phyloP scores from a whole-genome alignment of 2,329 filamentous ascomycete genomes.

The Colletotrichum sp. region DNA sequence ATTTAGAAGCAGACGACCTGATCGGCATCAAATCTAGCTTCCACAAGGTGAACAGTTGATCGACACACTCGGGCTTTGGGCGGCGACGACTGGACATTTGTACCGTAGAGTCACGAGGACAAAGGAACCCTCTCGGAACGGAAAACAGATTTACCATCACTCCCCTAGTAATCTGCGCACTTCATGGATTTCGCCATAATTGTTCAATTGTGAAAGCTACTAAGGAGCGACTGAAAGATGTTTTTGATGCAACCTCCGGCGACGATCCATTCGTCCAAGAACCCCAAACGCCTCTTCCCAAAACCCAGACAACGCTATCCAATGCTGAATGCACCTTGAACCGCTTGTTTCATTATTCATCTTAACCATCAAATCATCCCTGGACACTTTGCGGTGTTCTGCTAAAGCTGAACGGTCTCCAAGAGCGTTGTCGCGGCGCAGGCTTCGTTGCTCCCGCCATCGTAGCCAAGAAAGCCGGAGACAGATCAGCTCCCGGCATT shows the following conservation, averaged over 20 bases:
- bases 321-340: background rate
- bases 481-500: background rate
- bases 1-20: background rate
- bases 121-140: background rate
- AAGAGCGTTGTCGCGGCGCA: background rate
- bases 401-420: background rate
- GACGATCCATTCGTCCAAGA: background rate
- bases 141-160: background rate
- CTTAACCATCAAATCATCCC: accelerated
- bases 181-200: background rate
- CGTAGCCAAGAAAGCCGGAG: background rate
- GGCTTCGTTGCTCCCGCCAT: background rate
- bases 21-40: background rate
- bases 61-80: background rate
- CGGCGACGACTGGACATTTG: background rate
- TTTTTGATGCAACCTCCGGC: background rate
- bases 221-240: background rate
- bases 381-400: background rate
- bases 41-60: accelerated
- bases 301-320: background rate
- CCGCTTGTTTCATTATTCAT: background rate
- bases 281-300: background rate
- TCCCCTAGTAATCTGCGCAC: background rate
- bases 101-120: background rate
- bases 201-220: background rate